Evolutionary conservation across 2,329 filamentous ascomycete genomes (phyloP), one percentile per base, ranked within the genome.

Genomic region (Calonectria pteridis): DNA sequence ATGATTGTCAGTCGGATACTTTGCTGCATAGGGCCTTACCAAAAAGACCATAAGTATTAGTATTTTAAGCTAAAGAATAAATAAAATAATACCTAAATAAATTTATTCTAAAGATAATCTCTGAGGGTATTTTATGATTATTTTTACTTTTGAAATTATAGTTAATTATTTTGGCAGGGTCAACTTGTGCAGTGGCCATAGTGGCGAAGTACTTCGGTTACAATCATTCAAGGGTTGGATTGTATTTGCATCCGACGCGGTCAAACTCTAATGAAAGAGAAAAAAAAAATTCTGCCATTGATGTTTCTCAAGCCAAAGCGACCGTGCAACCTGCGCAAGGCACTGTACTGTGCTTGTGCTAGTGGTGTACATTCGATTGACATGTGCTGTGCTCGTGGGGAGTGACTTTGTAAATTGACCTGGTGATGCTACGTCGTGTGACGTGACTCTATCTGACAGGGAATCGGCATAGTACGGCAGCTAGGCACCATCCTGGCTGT

Each of bases 201-300:
- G n/a, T n/a, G n/a, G n/a, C n/a, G n/a, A n/a, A n/a, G n/a, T n/a
- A n/a, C n/a, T n/a, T n/a, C n/a, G n/a, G n/a, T n/a, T n/a, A n/a
- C n/a, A n/a, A n/a, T n/a, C n/a, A n/a, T n/a, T n/a, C n/a, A n/a
- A n/a, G n/a, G n/a, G n/a, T n/a, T n/a, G n/a, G n/a, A n/a, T n/a
- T n/a, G n/a, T n/a, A 62, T 62, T 35, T 62, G 55, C 55, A 62
- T 40, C 23, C 55, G 20, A 40, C 26, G 35, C 35, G 33, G 55
- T 40, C 55, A 62, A 62, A 62, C 55, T 62, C 35, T 62, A 62
- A 37, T 62, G 28, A 62, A 31, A 62, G 55, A 62, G 43, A 40
- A 62, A 31, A 62, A 35, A 62, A 62, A 62, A 62, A 40, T 40
- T 62, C 40, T 62, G 23, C 23, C 33, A 62, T 28, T 23, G 14